A percentile compares a stretch with the other conserved stretches of the same genome.
Conservation (phyloP, 805 yeast species). For the Kockiozyma suomiensis region DNA sequence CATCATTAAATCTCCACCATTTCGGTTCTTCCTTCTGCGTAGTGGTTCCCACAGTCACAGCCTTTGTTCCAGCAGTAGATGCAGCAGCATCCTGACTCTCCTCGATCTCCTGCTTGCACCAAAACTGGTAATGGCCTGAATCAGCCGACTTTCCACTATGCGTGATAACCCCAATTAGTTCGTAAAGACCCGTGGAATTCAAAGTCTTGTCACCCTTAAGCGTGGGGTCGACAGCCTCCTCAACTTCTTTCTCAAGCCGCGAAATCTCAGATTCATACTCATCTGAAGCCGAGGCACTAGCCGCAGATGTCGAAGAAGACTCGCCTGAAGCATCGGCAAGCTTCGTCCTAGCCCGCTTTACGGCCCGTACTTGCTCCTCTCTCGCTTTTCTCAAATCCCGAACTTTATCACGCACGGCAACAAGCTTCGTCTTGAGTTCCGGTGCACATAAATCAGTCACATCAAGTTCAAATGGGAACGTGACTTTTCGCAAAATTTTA, state of each 20-base stretch:
- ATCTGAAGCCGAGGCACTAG: slow-evolving; percentile 32
- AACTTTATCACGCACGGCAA: slow-evolving; percentile 73
- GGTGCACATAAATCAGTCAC: slow-evolving; percentile 82
- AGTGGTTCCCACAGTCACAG: slow-evolving; percentile 18
- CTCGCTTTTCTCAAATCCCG: slow-evolving; percentile 75
- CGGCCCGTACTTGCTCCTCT: slow-evolving; percentile 70
- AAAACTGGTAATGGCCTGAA: slow-evolving; percentile 95
- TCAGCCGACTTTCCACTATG: slow-evolving; percentile 96
- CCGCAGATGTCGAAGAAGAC: slow-evolving; percentile 25
- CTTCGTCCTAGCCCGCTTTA: slow-evolving; percentile 56
- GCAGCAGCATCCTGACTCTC: slow-evolving; percentile 31
- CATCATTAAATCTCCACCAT: slow-evolving; percentile 97
- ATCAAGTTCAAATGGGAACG: slow-evolving; percentile 92
- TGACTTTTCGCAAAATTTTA: slow-evolving; percentile 90
- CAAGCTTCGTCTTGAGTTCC: slow-evolving; percentile 66
- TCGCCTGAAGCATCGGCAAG: slow-evolving; percentile 39
- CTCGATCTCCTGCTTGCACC: slow-evolving; percentile 70
- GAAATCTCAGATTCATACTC: slow-evolving; percentile 28
- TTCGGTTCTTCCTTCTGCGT: slow-evolving; percentile 53
- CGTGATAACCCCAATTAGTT: slow-evolving; percentile 78
- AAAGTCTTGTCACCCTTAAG: slow-evolving; percentile 55
- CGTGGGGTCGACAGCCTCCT: slow-evolving; percentile 46
- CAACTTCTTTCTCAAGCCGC: slow-evolving; percentile 35
- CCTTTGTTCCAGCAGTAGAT: background rate
- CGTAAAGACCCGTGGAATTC: slow-evolving; percentile 86